Base-by-base conservation (phyloP, 257 asterid species). In the Fraxinus excelsior region DNA sequence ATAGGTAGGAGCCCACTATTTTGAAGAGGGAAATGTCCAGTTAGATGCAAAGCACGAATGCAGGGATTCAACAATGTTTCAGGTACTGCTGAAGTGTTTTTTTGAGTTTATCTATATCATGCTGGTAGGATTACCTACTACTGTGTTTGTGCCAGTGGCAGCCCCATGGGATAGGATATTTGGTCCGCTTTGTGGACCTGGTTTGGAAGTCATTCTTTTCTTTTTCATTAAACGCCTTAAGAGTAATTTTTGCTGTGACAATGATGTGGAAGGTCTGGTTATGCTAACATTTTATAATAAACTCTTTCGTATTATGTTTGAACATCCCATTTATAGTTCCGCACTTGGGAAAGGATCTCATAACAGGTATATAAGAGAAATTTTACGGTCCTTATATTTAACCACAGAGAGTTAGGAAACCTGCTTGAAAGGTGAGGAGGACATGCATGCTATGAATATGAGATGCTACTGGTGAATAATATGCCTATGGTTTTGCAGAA, bases 21-120 rank as follows among this genome's bases (percentile, higher is more conserved):
- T 95, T 82, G 98, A 93, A 88, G 99, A 95, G 88, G 98, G 99
- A 81, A 95, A 95, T 89, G 99, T 95, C 77, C 99, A 95, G 89
- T 86, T 95, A 83, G 97, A 93, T 73, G 92, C 98, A 53, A 85
- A 91, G 80, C 91, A 90, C 46, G 97, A 91, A 76, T 87, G 94
- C 90, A 86, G 87, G 82, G 98, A 95, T 87, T 86, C 98, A 78
- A 91, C 98, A 40, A 74, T 85, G 72, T 80, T 93, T 85, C 97
- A 91, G 98, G 99, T 93, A 80, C 85, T 67, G 78, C 72, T 25
- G 35, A 74, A 81, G 46, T 72, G 26, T 60, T 77, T 70, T 42
- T 65, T 25, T 32, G 10, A 73, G 71, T 64, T 84, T 73, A 67
- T 74, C 72, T 67, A 19, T 75, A 14, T 62, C 53, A 65, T 81